Evolutionary conservation across 2,329 filamentous ascomycete genomes (phyloP), one percentile per base, ranked within the genome.

Genomic region (Alternaria novae-zelandiae): DNA sequence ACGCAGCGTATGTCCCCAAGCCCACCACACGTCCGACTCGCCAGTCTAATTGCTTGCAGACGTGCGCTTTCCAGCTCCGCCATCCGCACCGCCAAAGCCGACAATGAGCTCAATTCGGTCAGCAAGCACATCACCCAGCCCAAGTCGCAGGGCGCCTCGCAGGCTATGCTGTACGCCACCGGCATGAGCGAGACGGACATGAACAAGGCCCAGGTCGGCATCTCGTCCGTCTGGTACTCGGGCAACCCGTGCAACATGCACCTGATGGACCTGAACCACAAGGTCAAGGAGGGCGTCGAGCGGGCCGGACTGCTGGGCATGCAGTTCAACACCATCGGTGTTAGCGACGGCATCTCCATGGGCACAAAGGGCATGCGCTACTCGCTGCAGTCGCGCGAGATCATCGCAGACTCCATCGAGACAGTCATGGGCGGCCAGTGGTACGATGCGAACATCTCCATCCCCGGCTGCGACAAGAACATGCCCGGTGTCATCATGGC

Each of bases 201-300:
- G 90, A 90, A 91, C 84, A 99, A 98, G 85, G 91, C 96, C 25
- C 96, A 99, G 85, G 91, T 99, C 72, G 96, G 96, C 71, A 98
- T 99, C 79, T 97, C 95, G 45, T 97, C 94, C 6, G 94, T 98
- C 65, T 99, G 96, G 96, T 97, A 95, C 83, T 91, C 93, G 73
- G 96, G 96, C 61, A 99, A 99, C 83, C 96, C 96, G 25, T 99
- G 96, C 86, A 99, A 99, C 84, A 99, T 97, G 95, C 96, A 99
- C 82, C 85, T 99, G 66, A 86, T 99, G 82, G 92, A 96, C 76
- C 88, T 99, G 65, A 97, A 92, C 78, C 86, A 91, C 80, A 84
- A 90, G 68, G 91, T 97, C 69, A 90, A 88, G 71, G 87, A 91
- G 77, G 88, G 90, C 66, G 90, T 92, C 30, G 83, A 89, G 72